Evolutionary conservation across 176 grass and related monocot species (phyloP), one percentile per base, ranked within the genome.

Genomic region (Paspalum vaginatum): DNA sequence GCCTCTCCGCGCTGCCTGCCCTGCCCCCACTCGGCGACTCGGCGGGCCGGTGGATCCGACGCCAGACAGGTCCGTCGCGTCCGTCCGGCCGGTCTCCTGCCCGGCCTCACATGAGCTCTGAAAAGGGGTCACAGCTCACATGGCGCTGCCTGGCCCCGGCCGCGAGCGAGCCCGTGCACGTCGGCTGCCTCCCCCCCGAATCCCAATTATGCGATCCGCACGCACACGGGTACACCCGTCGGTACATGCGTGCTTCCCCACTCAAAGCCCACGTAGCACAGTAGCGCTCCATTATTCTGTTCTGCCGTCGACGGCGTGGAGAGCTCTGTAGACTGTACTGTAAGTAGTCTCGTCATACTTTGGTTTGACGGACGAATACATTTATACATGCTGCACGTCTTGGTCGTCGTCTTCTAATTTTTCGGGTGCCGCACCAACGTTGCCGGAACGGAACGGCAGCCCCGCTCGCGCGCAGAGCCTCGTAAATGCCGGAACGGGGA

Each of bases 211-310:
- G 55, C 21, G 74, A 68, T 62, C 44, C 56, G 74, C 40, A 20
- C 70, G 84, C 27, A 81, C 77, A 15, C 25, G n/a, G n/a, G n/a
- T n/a, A n/a, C n/a, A n/a, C 68, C 27, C 27, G 8, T 65, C 20
- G 47, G 20, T 37, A 22, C 61, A 16, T 73, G 27, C 27, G 70
- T 54, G 70, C 70, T 26, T 27, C 70, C 70, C 70, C 50, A 74
- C 71, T 21, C 71, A 32, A 32, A 11, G 16, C 2, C 71, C 51
- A 74, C 70, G 51, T 12, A 72, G 47, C 32, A 32, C 32, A 32
- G 32, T 32, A 32, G 32, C 3, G 32, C 32, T 32, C 32, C 67
- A 63, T 48, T 78, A 51, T 64, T 78, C 59, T 32, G 32, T 32
- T 32, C 32, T 9, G 59, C 43, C 43, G 38, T 77, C 22, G 9